Evolutionary conservation across 2,329 filamentous ascomycete genomes (phyloP).

Genomic region (Ilyonectria destructans): DNA sequence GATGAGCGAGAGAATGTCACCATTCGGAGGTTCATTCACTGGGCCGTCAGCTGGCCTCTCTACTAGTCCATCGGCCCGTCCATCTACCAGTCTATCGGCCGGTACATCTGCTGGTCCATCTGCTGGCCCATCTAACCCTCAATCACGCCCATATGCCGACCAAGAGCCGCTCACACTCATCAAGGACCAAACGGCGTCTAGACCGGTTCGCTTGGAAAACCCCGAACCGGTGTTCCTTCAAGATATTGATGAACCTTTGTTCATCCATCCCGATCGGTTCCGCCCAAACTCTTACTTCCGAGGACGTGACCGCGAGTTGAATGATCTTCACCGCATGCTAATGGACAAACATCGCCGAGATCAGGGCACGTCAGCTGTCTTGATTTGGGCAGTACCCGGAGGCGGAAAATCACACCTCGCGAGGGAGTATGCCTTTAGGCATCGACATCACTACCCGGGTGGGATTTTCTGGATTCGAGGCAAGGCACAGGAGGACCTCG

Average conservation of each 20-base stretch:
- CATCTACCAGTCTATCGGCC: background rate
- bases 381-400: conserved; percentile 45
- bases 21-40: conserved; percentile 40
- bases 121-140: background rate
- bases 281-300: conserved; percentile 45
- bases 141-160: conserved; percentile 9
- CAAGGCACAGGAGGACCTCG: conserved; percentile 46
- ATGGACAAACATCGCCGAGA: conserved; percentile 39
- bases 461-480: conserved; percentile 47
- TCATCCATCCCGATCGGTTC: conserved; percentile 46
- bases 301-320: conserved; percentile 38
- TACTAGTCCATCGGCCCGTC: background rate
- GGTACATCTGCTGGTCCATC: background rate
- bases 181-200: conserved; percentile 17
- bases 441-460: conserved; percentile 42
- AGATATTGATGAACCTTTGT: conserved; percentile 32
- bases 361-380: conserved; percentile 44
- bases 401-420: conserved; percentile 46
- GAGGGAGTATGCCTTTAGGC: conserved; percentile 45
- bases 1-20: conserved; percentile 61
- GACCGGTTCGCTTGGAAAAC: conserved; percentile 12
- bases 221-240: conserved; percentile 11
- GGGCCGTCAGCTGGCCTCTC: background rate
- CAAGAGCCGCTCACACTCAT: conserved; percentile 3
- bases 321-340: conserved; percentile 43